Evolutionary conservation across 2,329 filamentous ascomycete species (phyloP), one percentile per base, ranked within the genome.

Genomic region (Verticillium zaregamsianum): DNA sequence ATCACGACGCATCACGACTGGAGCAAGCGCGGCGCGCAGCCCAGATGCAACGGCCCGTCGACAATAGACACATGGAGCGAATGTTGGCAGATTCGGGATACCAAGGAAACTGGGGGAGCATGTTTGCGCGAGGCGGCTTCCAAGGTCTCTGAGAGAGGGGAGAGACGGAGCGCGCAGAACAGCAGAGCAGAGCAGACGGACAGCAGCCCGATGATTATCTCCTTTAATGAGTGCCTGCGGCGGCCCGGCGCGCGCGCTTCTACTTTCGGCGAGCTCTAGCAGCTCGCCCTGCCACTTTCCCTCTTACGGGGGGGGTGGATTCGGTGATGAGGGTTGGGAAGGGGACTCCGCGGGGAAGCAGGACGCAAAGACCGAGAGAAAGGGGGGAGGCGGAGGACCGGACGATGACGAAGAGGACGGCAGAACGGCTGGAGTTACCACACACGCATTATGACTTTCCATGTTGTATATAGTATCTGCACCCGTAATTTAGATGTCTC

Each of bases 71-170:
- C 3, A 39, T 66, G 25, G 64, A 66, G 33, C 59, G 64, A 37
- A 65, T 66, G 63, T 55, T 66, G 20, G 63, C 64, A n/a, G 64
- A 65, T 56, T 62, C 64, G 17, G 58, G 61, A 58, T 65, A 66
- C 40, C 64, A 65, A 58, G 54, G 57, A 56, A 63, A 61, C 60
- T 66, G 64, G 64, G 63, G 59, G 23, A 61, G 60, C n/a, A 63
- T 66, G 64, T 61, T 65, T 55, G 62, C 58, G 39, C 62, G 64
- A 55, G 61, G 61, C 54, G 64, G 64, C 55, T 66, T 55, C 57
- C 63, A 65, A 55, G 63, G 45, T 14, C 45, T 49, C 45, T 49
- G 20, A 49, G 40, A 49, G 39, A 17, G 39, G 17, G 39, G 7
- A 62, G 45, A 40, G n/a, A 8, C 7, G 8, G 7, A 15, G 33